These are phyloP conservation scores for Gomphus bonarii DNA, from an alignment of 1,284 basidiomycete species.

Conservation along the genomic window DNA sequence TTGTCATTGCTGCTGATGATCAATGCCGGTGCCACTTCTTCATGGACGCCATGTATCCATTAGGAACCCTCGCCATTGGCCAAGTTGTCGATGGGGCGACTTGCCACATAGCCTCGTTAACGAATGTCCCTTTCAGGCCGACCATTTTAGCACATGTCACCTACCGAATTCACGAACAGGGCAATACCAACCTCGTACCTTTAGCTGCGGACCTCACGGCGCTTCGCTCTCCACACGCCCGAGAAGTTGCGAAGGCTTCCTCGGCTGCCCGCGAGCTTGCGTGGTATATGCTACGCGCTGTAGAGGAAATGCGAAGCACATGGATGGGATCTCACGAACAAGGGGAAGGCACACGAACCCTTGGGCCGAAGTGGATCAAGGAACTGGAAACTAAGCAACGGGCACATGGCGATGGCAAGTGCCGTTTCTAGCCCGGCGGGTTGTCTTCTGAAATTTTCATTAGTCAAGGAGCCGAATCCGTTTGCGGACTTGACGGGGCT, in stretches of 20 bases:
- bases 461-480: constrained; percentile 49
- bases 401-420: constrained; percentile 27
- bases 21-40: constrained; percentile 49
- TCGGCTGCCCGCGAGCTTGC: constrained; percentile 59
- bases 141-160: constrained; percentile 38
- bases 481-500: constrained; percentile 63
- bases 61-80: constrained; percentile 42
- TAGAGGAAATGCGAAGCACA: constrained; percentile 56
- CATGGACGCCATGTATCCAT: constrained; percentile 71
- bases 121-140: constrained; percentile 37
- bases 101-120: constrained; percentile 32
- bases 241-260: constrained; percentile 60
- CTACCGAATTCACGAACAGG: constrained; percentile 16
- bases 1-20: constrained; percentile 50
- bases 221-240: constrained; percentile 33
- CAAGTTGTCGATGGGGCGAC: constrained; percentile 18
- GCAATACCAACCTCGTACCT: constrained; percentile 33
- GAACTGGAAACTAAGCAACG: constrained; percentile 51
- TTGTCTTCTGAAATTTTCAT: not conserved
- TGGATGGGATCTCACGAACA: constrained; percentile 63
- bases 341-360: constrained; percentile 48
- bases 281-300: constrained; percentile 57
- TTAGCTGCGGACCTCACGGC: constrained; percentile 44
- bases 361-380: constrained; percentile 65
- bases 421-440: not conserved